Evolutionary conservation across 495 filamentous ascomycete species (phyloP), one percentile per base, ranked within the genome.

Genomic region (Cladorrhinum samala): DNA sequence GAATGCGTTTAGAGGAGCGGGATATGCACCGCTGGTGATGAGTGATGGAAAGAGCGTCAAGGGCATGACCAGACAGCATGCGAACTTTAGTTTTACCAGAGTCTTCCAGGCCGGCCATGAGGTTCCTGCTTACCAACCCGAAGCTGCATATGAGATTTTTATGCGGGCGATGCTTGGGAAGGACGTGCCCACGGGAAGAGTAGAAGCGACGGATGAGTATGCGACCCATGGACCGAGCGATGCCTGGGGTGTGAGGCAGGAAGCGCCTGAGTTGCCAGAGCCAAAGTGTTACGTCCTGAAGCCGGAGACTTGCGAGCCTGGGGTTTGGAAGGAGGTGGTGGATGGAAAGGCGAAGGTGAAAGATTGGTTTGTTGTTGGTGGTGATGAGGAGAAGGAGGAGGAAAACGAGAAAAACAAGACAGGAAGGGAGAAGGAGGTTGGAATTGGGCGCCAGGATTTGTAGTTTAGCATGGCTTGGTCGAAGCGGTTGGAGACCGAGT

Each of bases 41-140:
- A 76, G 80, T 60, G 56, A 58, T 8, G 64, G 60, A 19, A 77
- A 82, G 47, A 57, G 75, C 33, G 76, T 75, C 20, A 33, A 33
- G 27, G 84, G 83, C 13, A 73, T 78, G 42, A 78, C 83, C 21
- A 77, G 81, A 16, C 80, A 86, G 54, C 66, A 72, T 38, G 83
- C 80, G n/a, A 74, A 79, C 55, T 80, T 85, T 52, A 78, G 78
- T 18, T 88, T 87, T 59, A 68, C 75, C 6, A 71, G 82, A 0
- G 68, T 86, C 9, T 83, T 80, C 58, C 70, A 83, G 55, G 80
- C 77, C 19, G 83, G 84, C 0, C 82, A 84, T 54, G 50, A 45
- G 36, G 42, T 84, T 1, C 83, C 84, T 1, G 79, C 78, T 46
- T 86, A 86, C 52, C 82, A 85, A 56, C 83, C 84, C 0, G 64